Conservation (phyloP, 768 basidiomycete species). For the Mycena epipterygia region DNA sequence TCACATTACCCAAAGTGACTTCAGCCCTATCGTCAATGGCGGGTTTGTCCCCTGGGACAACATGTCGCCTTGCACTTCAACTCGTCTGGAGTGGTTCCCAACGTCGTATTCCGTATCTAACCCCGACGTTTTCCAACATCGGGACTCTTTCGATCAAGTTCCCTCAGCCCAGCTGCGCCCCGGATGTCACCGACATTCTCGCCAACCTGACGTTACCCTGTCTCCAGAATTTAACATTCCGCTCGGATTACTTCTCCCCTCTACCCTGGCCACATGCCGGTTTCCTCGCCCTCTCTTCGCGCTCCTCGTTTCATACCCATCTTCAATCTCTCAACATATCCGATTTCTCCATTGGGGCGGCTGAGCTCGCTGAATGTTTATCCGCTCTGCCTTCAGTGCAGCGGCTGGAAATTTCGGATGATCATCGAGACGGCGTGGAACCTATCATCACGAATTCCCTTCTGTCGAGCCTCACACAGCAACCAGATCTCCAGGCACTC, state of each 20-base stretch:
- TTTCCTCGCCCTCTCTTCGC: slow-evolving; percentile 23
- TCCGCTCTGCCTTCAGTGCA: slow-evolving; percentile 22
- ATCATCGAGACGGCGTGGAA: slow-evolving; percentile 16
- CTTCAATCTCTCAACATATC: slow-evolving; percentile 16
- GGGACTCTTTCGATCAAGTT: slow-evolving; percentile 19
- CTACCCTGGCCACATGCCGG: slow-evolving; percentile 24
- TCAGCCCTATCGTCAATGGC: too few species aligned
- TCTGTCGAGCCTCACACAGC: slow-evolving; percentile 14
- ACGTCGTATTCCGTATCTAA: slow-evolving; percentile 24
- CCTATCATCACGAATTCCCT: slow-evolving; percentile 19
- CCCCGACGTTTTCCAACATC: slow-evolving; percentile 15
- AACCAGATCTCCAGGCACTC: slow-evolving; percentile 12
- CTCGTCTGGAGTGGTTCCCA: slow-evolving; percentile 23
- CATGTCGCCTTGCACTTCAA: slow-evolving; percentile 25
- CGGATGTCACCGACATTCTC: slow-evolving; percentile 25
- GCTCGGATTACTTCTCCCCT: slow-evolving; percentile 16
- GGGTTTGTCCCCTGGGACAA: background rate
- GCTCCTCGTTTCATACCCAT: slow-evolving; percentile 21
- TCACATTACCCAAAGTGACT: slow-evolving; percentile 17
- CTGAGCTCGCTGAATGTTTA: slow-evolving; percentile 24
- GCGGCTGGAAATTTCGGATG: slow-evolving; percentile 19
- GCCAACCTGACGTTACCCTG: slow-evolving; percentile 21
- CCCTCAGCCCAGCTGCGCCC: slow-evolving; percentile 15
- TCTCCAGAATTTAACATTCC: slow-evolving; percentile 17
- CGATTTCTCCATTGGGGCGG: slow-evolving; percentile 21